phyloP scores from a whole-genome alignment of 2,329 filamentous ascomycete species.

The Penicillium sp. region DNA sequence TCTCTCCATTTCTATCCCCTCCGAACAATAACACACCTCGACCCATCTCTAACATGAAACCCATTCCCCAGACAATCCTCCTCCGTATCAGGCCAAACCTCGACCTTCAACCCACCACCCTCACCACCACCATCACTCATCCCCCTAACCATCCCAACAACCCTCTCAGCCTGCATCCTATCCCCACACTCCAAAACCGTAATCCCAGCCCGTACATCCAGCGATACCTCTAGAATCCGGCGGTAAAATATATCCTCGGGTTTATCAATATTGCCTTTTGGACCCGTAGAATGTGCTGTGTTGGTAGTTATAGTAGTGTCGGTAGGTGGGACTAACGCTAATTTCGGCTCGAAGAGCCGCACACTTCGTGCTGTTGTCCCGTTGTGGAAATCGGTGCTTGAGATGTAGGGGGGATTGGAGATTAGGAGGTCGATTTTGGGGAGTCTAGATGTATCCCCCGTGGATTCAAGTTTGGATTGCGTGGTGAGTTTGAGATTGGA shows the following conservation, averaged over 20 bases:
- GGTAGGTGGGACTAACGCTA: conserved; percentile 73
- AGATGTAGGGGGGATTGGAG: conserved; percentile 93
- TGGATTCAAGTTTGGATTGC: neutral
- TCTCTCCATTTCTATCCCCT: too few relatives aligned
- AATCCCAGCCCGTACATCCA: conserved; percentile 34
- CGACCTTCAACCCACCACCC: conserved; percentile 8
- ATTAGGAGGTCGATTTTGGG: conserved; percentile 69
- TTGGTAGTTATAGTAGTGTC: neutral
- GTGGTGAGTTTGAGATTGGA: conserved; percentile 5
- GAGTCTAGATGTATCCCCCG: neutral
- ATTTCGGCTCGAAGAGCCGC: conserved; percentile 76
- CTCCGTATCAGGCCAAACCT: conserved; percentile 29
- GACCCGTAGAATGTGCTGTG: too few relatives aligned
- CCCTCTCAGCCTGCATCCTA: conserved; percentile 40
- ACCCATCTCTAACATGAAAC: conserved; percentile 30
- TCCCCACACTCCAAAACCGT: conserved; percentile 48
- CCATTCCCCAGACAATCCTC: conserved; percentile 26
- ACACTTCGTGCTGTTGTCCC: conserved; percentile 74
- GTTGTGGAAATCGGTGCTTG: conserved; percentile 62
- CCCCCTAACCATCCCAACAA: conserved; percentile 32
- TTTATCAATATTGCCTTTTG: conserved; percentile 10
- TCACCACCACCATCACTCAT: conserved; percentile 7
- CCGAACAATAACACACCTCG: conserved; percentile 32
- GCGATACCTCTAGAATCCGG: conserved; percentile 37
- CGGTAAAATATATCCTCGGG: conserved; percentile 47